Percentiles rank a stretch among this genome's conserved stretches.
Evolutionary conservation across 2,329 filamentous ascomycete species (phyloP).

Genomic region (Immersiporthe knoxdaviesiana): DNA sequence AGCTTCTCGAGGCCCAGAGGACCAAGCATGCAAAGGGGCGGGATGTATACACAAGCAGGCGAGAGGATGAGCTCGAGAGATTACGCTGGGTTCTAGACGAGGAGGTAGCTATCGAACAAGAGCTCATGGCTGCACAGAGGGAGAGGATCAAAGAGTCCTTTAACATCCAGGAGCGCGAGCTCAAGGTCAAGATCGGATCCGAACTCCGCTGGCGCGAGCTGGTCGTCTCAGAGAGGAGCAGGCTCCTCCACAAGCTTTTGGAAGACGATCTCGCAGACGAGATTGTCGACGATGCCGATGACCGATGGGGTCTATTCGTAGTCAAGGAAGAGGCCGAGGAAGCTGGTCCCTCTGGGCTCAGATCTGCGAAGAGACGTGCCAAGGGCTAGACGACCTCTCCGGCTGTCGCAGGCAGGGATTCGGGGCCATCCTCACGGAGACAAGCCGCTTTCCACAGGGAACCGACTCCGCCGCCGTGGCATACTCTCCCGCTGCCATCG

Average conservation of each 20-base stretch:
- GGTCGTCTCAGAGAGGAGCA: conserved; percentile 48
- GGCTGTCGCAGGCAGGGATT: neutral
- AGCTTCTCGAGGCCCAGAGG: conserved; percentile 41
- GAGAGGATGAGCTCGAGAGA: conserved; percentile 44
- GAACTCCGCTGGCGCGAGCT: conserved; percentile 53
- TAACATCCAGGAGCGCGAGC: conserved; percentile 38
- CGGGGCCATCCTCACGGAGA: conserved; percentile 7
- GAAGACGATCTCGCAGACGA: conserved; percentile 47
- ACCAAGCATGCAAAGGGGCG: conserved; percentile 47
- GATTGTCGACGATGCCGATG: conserved; percentile 30
- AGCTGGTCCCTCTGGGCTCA: conserved; percentile 22
- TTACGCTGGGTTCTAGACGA: conserved; percentile 44
- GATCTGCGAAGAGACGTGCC: neutral
- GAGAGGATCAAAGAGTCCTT: conserved; percentile 36
- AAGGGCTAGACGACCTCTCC: neutral
- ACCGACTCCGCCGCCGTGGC: conserved; percentile 14
- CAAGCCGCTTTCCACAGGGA: conserved; percentile 11
- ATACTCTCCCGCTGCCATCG: conserved; percentile 14
- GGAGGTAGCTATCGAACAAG: conserved; percentile 44
- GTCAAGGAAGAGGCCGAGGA: conserved; percentile 22
- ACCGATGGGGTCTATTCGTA: conserved; percentile 23
- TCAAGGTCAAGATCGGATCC: conserved; percentile 41
- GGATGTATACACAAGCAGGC: conserved; percentile 46
- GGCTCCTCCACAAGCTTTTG: conserved; percentile 48
- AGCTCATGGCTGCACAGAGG: conserved; percentile 47